Percentiles rank a stretch among this genome's conserved stretches.
Evolutionary conservation across 148 eudicot genomes (phyloP).

Genomic region (Nyssa sinensis): DNA sequence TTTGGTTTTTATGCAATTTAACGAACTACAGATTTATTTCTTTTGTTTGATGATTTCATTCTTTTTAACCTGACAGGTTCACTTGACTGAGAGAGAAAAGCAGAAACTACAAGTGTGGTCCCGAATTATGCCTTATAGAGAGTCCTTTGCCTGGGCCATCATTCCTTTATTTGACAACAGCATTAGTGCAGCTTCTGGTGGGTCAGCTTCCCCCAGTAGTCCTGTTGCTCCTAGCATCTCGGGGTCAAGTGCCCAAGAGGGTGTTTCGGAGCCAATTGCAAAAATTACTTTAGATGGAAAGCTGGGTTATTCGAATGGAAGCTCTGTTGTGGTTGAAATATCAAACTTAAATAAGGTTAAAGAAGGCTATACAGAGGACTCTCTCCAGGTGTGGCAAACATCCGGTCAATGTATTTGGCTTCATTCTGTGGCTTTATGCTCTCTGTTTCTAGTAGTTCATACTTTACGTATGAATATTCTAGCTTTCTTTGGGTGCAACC

Average conservation of each 20-base stretch:
- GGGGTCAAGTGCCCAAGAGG: slow-evolving; percentile 76
- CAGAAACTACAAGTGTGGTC: slow-evolving; percentile 99
- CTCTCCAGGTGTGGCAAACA: slow-evolving; percentile 62
- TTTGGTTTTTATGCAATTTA: background rate
- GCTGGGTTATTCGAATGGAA: slow-evolving; percentile 72
- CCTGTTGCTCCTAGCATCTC: slow-evolving; percentile 75
- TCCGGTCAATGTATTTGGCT: background rate
- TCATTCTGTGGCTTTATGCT: background rate
- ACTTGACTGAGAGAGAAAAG: slow-evolving; percentile 92
- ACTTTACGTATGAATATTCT: background rate
- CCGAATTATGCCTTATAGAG: slow-evolving; percentile 93
- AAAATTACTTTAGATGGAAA: slow-evolving; percentile 88
- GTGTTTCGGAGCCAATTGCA: slow-evolving; percentile 61
- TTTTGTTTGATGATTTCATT: background rate
- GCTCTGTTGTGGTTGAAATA: slow-evolving; percentile 90
- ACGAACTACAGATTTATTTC: background rate
- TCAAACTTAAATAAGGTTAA: slow-evolving; percentile 96
- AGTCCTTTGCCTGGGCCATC: slow-evolving; percentile 97
- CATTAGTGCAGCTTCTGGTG: slow-evolving; percentile 68
- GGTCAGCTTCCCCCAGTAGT: slow-evolving; percentile 92
- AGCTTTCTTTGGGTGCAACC: slow-evolving; percentile 3
- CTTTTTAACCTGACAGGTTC: slow-evolving; percentile 51
- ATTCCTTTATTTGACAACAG: slow-evolving; percentile 90
- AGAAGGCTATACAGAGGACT: slow-evolving; percentile 96
- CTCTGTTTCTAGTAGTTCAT: background rate